A percentile compares a stretch with the other conserved stretches of the same genome.
phyloP scores from a whole-genome alignment of 1,284 basidiomycete genomes.

The Ganoderma resinaceum region DNA sequence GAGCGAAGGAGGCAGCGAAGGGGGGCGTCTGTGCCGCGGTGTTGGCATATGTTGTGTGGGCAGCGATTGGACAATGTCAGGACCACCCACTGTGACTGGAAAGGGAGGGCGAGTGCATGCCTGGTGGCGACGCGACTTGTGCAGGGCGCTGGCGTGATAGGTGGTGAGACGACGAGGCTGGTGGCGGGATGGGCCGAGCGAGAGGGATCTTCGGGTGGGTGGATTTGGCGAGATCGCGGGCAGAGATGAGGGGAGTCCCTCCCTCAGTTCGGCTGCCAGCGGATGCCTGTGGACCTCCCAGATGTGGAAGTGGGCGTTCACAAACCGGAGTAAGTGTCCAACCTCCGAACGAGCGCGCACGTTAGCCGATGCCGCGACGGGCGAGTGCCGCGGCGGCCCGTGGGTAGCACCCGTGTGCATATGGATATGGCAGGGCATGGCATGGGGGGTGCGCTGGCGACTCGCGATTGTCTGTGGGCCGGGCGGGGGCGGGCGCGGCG shows the following conservation, averaged over 20 bases:
- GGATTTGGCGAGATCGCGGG: conserved; percentile 31
- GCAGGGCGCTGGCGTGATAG: conserved; percentile 18
- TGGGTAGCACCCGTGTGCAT: not conserved
- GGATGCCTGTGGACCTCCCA: conserved; percentile 25
- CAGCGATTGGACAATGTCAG: conserved; percentile 19
- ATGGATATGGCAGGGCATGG: not conserved
- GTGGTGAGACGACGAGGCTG: conserved; percentile 16
- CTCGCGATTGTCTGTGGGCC: not conserved
- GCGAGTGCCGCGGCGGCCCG: not conserved
- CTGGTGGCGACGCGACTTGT: conserved; percentile 1
- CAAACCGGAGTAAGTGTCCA: conserved; percentile 25
- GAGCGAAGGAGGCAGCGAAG: conserved; percentile 6
- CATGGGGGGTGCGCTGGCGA: not conserved
- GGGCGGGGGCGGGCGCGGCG: not conserved
- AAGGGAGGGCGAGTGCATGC: conserved; percentile 6
- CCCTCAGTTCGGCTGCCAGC: conserved; percentile 36
- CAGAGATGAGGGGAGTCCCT: conserved; percentile 34
- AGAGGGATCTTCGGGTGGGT: conserved; percentile 35
- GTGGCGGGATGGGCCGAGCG: conserved; percentile 33
- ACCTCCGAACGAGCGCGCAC: conserved; percentile 17
- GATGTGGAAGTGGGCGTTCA: conserved; percentile 20
- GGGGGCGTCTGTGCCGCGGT: conserved; percentile 7
- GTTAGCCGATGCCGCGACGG: not conserved
- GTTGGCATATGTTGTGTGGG: conserved; percentile 8
- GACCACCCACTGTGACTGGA: conserved; percentile 13